Evolutionary conservation across 2,329 filamentous ascomycete genomes (phyloP), one percentile per base, ranked within the genome.

Genomic region (Coniochaeta prunicola): DNA sequence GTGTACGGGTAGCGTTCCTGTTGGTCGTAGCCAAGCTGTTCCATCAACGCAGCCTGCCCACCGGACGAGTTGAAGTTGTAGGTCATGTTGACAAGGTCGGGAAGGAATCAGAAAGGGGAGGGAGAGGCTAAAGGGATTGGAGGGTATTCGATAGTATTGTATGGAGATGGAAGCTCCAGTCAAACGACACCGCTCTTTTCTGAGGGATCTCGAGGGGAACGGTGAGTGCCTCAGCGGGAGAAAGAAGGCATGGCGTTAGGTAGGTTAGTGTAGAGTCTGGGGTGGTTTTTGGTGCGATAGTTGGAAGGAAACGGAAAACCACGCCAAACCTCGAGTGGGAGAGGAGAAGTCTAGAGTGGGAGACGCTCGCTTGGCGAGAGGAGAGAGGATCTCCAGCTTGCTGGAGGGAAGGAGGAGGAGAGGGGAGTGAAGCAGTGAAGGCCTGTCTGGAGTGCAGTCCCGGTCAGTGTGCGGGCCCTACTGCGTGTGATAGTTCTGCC

Each of bases 31-130:
- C 74, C 72, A 64, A 77, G 79, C 69, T 86, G 76, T 69, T 86
- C 83, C 69, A 87, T 70, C 69, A 87, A 78, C 70, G 77, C 81
- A 72, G 67, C 66, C 55, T 86, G 82, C 73, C 78, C 79, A 73
- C 77, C 78, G 70, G 77, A 76, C 70, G 75, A 69, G 73, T 80
- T 80, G 76, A 83, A 87, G 70, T 86, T 81, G 77, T 82, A 80
- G 74, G 79, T 80, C 84, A 81, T 81, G 71, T 70, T 80, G 69
- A 65, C 63, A 67, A 65, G 64, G 64, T 65, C 66, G 68, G 64
- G 70, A 60, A 58, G 60, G 62, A 61, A 59, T 61, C 54, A 62
- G 57, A 57, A 58, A 69, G 67, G 66, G 67, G 66, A 70, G 66
- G 66, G 68, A 65, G 64, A 64, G 59, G 64, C 64, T 64, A 66